Evolutionary conservation across 768 basidiomycete species (phyloP).

Genomic region (Hericium coralloides): DNA sequence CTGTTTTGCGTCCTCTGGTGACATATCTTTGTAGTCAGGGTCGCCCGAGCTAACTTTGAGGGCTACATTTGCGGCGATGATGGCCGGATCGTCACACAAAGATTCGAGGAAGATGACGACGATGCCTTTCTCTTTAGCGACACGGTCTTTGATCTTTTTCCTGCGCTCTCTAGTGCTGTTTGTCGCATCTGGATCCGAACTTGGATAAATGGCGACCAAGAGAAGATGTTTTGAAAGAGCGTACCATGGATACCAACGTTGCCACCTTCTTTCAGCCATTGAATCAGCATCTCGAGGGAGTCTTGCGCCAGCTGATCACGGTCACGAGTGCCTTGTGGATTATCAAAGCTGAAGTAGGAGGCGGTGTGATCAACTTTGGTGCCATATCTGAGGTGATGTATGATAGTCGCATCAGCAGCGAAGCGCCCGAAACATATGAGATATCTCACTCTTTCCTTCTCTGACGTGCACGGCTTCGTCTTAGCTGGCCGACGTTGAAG

Average conservation of each 20-base stretch:
- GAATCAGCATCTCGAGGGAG: constrained; percentile 88
- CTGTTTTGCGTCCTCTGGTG: constrained; percentile 72
- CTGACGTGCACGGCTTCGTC: constrained; percentile 77
- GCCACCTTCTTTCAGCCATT: constrained; percentile 90
- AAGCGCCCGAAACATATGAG: not conserved
- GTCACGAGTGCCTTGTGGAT: constrained; percentile 62
- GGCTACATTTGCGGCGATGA: constrained; percentile 93
- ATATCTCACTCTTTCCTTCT: constrained; percentile 58
- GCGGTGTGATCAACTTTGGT: constrained; percentile 88
- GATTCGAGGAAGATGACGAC: constrained; percentile 92
- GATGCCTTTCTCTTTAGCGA: constrained; percentile 81
- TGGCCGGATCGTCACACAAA: constrained; percentile 84
- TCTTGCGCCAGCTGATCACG: constrained; percentile 85
- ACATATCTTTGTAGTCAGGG: constrained; percentile 92
- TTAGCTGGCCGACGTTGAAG: constrained; percentile 95
- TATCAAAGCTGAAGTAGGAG: constrained; percentile 82
- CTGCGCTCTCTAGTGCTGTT: constrained; percentile 79
- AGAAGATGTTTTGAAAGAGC: constrained; percentile 7
- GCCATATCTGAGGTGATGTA: constrained; percentile 46
- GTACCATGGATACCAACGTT: constrained; percentile 97
- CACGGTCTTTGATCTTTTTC: constrained; percentile 75
- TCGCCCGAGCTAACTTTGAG: constrained; percentile 95
- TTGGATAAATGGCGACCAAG: not conserved
- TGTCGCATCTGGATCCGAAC: constrained; percentile 69
- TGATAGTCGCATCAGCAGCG: not conserved